Percentiles rank a stretch among this genome's conserved stretches.
Conservation (phyloP, 2,329 filamentous ascomycete species). For the Berkeleyomyces basicola region DNA sequence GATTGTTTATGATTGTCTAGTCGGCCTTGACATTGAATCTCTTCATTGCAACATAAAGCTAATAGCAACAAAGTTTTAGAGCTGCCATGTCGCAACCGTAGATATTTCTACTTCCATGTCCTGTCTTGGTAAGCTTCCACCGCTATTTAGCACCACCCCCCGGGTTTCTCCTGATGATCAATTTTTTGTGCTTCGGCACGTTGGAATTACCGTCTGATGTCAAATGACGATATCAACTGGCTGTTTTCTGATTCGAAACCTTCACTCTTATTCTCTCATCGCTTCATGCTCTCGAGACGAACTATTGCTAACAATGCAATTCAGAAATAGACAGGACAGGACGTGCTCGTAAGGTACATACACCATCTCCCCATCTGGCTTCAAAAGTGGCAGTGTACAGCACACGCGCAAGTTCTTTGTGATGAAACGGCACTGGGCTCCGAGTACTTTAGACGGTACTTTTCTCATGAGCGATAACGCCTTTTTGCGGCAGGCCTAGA, state of each 20-base stretch:
- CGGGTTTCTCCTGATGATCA: conserved; percentile 35
- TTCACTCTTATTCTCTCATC: background rate
- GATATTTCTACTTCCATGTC: conserved; percentile 2
- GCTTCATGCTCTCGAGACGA: background rate
- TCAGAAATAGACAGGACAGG: conserved; percentile 16
- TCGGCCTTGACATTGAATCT: background rate
- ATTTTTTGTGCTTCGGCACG: conserved; percentile 43
- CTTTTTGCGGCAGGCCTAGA: conserved; percentile 97
- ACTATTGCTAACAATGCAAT: conserved; percentile 21
- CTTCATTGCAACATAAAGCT: background rate
- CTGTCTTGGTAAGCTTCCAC: conserved; percentile 9
- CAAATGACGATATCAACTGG: conserved; percentile 67
- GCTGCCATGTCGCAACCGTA: conserved; percentile 3
- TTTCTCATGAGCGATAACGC: conserved; percentile 62
- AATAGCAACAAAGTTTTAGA: conserved; percentile 5
- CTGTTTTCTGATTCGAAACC: conserved; percentile 52
- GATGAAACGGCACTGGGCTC: conserved; percentile 98
- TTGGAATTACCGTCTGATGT: conserved; percentile 94
- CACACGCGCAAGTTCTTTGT: conserved; percentile 25
- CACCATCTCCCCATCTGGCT: conserved; percentile 12
- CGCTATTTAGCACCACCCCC: background rate
- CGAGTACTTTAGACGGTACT: conserved; percentile 36
- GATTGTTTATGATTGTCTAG: conserved; percentile 5
- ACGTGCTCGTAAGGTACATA: conserved; percentile 11
- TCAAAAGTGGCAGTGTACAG: background rate